Evolutionary conservation across 2,329 filamentous ascomycete genomes (phyloP).

Genomic region (Xylariaceae sp.): DNA sequence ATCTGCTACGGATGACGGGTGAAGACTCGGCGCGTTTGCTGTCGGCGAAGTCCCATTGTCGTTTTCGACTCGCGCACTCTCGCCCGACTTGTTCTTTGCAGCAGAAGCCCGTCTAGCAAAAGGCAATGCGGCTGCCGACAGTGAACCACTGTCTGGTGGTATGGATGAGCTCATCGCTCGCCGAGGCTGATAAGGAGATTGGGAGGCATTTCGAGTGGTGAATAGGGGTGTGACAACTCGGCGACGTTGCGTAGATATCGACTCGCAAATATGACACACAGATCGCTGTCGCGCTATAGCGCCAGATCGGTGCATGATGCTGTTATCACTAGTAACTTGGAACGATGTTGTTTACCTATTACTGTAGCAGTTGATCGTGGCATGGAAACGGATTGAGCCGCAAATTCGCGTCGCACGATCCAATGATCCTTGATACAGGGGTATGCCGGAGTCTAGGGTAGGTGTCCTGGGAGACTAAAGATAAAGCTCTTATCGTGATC

Average conservation of each 20-base stretch:
- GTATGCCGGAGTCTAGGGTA: too few relatives aligned
- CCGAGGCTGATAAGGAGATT: conserved; percentile 12
- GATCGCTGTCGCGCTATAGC: conserved; percentile 31
- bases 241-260: conserved; percentile 33
- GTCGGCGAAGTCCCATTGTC: background rate
- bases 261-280: conserved; percentile 44
- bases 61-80: background rate
- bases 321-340: background rate
- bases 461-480: too few relatives aligned
- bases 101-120: background rate
- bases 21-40: background rate
- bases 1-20: conserved; percentile 34
- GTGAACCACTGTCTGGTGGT: background rate
- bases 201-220: conserved; percentile 43
- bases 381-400: background rate
- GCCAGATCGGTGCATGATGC: conserved; percentile 36
- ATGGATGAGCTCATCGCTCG: background rate
- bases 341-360: background rate
- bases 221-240: conserved; percentile 26
- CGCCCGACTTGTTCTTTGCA: background rate
- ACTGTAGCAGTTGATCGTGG: background rate
- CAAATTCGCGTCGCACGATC: background rate
- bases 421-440: too few relatives aligned
- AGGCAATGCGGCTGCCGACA: background rate
- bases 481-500: too few relatives aligned